Evolutionary conservation across 345 rosid genomes (phyloP), one percentile per base, ranked within the genome.

Genomic region (Citrus trifoliata): DNA sequence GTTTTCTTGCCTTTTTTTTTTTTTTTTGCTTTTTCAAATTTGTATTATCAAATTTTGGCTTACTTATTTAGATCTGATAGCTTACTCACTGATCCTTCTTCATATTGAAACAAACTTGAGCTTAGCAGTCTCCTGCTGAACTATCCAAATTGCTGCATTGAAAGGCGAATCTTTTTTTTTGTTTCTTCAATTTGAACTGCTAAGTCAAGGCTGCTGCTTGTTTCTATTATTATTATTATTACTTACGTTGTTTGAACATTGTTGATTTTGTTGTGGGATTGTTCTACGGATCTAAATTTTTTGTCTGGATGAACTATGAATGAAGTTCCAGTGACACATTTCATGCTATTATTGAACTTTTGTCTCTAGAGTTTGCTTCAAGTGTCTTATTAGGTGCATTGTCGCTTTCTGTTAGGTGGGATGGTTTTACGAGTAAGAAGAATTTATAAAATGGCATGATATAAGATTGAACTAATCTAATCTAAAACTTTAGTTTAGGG

Each of bases 21-120:
- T 2, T 10, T 40, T 42, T 42, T 42, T 8, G 42, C 42, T 40
- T 40, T 40, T 40, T 40, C 12, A 40, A 40, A 40, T 40, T 48
- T 16, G 19, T 16, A 14, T 48, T 48, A 48, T 7, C 55, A 48
- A 48, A 16, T 9, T 18, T 53, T 18, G 58, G 21, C 13, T 25
- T n/a, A 51, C n/a, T 63, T 67, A 30, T 22, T 62, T 66, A 32
- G 69, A 75, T 82, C 79, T 63, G 70, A 53, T 10, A 38, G 28
- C 21, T 7, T 66, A 4, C 51, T 32, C 2, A 53, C 58, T 33
- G 16, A 19, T 28, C 9, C 14, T 21, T 25, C 46, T 42, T 8
- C 7, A 12, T 51, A 19, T 35, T 76, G 32, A 53, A 30, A 13
- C 35, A 16, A 25, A 65, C 19, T 9, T 21, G 16, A 7, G 71